A percentile compares a stretch with the other conserved stretches of the same genome.
Conservation (phyloP, 1,139 yeast species). For the Blastobotrys capitulatus region DNA sequence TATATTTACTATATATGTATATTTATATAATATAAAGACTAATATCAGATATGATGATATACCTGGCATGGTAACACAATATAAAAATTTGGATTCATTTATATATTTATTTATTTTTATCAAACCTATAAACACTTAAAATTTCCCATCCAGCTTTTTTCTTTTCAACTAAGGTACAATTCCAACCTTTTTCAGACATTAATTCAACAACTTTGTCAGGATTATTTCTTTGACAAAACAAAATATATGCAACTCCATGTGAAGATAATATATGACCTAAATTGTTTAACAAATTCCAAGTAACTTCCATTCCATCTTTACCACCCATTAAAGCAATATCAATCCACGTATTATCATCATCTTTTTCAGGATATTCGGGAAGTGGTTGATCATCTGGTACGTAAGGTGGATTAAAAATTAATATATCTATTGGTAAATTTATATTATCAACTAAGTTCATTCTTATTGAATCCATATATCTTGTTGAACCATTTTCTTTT, state of each 20-base stretch:
- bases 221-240: slow-evolving; percentile 81
- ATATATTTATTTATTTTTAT: too few species aligned
- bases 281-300: slow-evolving; percentile 53
- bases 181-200: too few species aligned
- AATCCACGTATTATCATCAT: slow-evolving; percentile 57
- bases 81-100: too few species aligned
- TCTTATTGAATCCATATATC: slow-evolving; percentile 50
- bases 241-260: slow-evolving; percentile 71
- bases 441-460: slow-evolving; percentile 33
- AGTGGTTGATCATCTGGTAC: slow-evolving; percentile 72
- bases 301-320: slow-evolving; percentile 79
- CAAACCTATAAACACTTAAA: too few species aligned
- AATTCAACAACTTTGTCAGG: slow-evolving; percentile 70
- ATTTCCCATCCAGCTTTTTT: too few species aligned
- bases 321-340: slow-evolving; percentile 92
- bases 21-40: too few species aligned
- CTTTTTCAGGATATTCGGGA: slow-evolving; percentile 39
- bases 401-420: slow-evolving; percentile 92
- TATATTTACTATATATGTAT: too few species aligned
- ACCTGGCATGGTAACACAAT: too few species aligned
- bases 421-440: slow-evolving; percentile 41
- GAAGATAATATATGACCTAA: slow-evolving; percentile 46
- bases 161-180: too few species aligned
- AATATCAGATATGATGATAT: too few species aligned
- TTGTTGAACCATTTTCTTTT: slow-evolving; percentile 39